phyloP scores from a whole-genome alignment of 2,329 filamentous ascomycete genomes.

The Talaromyces marneffei region DNA sequence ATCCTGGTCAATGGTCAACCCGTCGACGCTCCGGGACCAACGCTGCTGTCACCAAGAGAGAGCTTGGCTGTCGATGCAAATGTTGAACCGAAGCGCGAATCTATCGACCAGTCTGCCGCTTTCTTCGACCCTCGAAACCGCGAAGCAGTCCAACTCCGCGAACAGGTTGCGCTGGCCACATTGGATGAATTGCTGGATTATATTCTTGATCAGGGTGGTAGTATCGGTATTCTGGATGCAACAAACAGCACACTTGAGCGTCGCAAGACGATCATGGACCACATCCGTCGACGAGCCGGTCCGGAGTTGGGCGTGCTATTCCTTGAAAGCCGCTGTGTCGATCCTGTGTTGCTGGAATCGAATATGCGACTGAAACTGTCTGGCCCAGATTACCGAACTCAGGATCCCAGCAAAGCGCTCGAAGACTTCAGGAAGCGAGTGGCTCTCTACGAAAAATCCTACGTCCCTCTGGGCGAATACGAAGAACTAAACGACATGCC shows the following conservation, averaged over 20 bases:
- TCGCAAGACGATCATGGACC: slow-evolving; percentile 74
- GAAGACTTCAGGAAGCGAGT: slow-evolving; percentile 91
- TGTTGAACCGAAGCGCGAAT: slow-evolving; percentile 34
- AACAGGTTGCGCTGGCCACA: slow-evolving; percentile 88
- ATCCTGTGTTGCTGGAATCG: slow-evolving; percentile 76
- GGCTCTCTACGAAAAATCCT: slow-evolving; percentile 87
- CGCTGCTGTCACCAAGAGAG: background rate
- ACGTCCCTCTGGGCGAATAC: slow-evolving; percentile 81
- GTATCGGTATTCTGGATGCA: slow-evolving; percentile 91
- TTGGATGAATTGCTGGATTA: slow-evolving; percentile 89
- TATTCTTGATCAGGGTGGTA: slow-evolving; percentile 72
- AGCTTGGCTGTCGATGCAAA: slow-evolving; percentile 17
- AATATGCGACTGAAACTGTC: slow-evolving; percentile 97
- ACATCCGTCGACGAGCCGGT: slow-evolving; percentile 74
- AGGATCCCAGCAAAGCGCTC: slow-evolving; percentile 78
- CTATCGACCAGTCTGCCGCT: slow-evolving; percentile 78
- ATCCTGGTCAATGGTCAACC: slow-evolving; percentile 55
- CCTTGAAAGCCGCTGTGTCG: slow-evolving; percentile 88
- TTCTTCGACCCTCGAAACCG: slow-evolving; percentile 93
- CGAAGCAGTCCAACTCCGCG: slow-evolving; percentile 72
- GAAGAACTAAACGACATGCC: slow-evolving; percentile 88
- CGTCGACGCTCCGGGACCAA: slow-evolving; percentile 7
- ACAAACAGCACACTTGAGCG: slow-evolving; percentile 92
- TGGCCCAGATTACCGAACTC: slow-evolving; percentile 90
- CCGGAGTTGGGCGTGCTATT: slow-evolving; percentile 85